These are phyloP conservation scores for Colletotrichum sansevieriae DNA, from an alignment of 2,329 filamentous ascomycete species.

Conservation along the genomic window DNA sequence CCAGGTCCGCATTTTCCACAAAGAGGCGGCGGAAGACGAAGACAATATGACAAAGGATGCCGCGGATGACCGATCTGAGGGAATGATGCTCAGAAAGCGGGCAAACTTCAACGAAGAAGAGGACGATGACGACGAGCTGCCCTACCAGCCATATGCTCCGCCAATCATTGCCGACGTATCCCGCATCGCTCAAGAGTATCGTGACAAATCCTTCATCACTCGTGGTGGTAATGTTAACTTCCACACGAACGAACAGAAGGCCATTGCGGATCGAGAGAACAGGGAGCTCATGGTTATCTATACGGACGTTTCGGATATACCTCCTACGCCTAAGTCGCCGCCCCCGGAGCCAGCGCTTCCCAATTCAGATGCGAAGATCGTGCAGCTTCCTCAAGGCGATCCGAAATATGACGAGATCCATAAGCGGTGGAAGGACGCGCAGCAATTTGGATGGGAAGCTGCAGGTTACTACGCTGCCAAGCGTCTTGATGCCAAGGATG, in stretches of 20 bases:
- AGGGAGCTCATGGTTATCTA: constrained; percentile 74
- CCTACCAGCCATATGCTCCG: constrained; percentile 66
- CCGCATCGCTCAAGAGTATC: constrained; percentile 59
- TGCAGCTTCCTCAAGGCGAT: constrained; percentile 55
- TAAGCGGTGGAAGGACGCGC: constrained; percentile 61
- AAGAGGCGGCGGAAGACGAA: constrained; percentile 78
- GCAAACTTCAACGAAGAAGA: constrained; percentile 64
- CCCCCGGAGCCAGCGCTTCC: constrained; percentile 49
- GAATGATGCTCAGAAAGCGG: constrained; percentile 75
- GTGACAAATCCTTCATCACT: constrained; percentile 64
- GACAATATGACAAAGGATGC: constrained; percentile 79
- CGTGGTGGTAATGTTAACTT: constrained; percentile 66
- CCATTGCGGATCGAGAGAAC: constrained; percentile 69
- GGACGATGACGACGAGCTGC: constrained; percentile 67
- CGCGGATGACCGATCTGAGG: constrained; percentile 79
- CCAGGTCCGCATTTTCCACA: constrained; percentile 77
- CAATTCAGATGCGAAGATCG: constrained; percentile 47
- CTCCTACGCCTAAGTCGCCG: constrained; percentile 68
- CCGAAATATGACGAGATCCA: constrained; percentile 63
- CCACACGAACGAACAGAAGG: constrained; percentile 67
- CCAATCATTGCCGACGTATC: constrained; percentile 63
- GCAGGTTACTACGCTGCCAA: constrained; percentile 59
- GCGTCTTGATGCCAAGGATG: constrained; percentile 56
- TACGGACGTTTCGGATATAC: constrained; percentile 66
- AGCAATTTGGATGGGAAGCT: constrained; percentile 58